Conservation (phyloP, 129 eudicot species). For the Calendula officinalis region DNA sequence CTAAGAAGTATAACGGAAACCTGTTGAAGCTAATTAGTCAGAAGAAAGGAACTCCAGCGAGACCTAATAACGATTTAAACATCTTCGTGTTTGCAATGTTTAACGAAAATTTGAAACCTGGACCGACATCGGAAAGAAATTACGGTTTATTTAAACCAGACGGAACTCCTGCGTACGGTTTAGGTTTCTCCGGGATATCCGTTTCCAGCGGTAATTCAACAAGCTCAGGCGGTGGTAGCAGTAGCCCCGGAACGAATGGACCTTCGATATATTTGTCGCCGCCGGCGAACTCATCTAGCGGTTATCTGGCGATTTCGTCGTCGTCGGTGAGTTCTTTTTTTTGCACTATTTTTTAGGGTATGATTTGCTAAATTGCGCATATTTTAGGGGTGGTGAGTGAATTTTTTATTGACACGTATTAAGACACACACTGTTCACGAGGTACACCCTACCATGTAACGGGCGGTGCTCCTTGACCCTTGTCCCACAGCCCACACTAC, state of each 20-base stretch:
- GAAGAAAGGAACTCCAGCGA: conserved; percentile 84
- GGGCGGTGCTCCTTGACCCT: conserved; percentile 12
- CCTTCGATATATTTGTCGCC: conserved; percentile 34
- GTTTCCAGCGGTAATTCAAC: conserved; percentile 35
- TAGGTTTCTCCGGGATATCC: conserved; percentile 47
- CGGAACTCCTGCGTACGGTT: conserved; percentile 64
- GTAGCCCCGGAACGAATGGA: conserved; percentile 1
- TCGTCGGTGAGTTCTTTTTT: conserved; percentile 52
- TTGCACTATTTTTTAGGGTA: not conserved
- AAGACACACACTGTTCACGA: not conserved
- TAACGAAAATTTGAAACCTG: conserved; percentile 92
- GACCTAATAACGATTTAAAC: conserved; percentile 62
- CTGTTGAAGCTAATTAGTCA: conserved; percentile 54
- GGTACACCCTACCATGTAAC: conserved; percentile 14
- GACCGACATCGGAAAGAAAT: conserved; percentile 85
- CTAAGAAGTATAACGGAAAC: conserved; percentile 78
- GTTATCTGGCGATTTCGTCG: conserved; percentile 73
- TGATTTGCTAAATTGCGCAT: conserved; percentile 13
- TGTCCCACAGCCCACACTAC: not conserved
- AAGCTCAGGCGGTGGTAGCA: not conserved
- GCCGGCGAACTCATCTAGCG: conserved; percentile 59
- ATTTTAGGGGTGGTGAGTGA: not conserved
- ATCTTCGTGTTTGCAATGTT: conserved; percentile 79
- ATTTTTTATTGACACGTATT: conserved; percentile 6
- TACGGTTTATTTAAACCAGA: conserved; percentile 92